These are phyloP conservation scores for Terana coerulea DNA, from an alignment of 768 basidiomycete species.

Conservation along the genomic window DNA sequence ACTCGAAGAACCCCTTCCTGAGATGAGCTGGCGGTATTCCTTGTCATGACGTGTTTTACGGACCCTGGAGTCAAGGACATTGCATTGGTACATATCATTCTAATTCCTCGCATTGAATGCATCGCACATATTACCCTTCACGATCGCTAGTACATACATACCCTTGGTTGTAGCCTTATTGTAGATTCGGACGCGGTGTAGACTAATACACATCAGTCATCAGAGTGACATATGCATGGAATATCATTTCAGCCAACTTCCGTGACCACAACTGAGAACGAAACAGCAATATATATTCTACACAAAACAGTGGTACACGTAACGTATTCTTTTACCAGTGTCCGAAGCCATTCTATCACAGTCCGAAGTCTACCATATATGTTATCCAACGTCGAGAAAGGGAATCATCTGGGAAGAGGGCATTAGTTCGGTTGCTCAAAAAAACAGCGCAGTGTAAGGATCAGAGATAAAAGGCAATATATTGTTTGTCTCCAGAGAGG, in stretches of 20 bases:
- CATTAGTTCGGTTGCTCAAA: background rate
- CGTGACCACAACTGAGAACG: too few species aligned
- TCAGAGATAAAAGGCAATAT: constrained; percentile 50
- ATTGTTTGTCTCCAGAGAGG: constrained; percentile 46
- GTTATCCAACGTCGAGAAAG: background rate
- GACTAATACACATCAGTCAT: background rate
- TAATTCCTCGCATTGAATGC: background rate
- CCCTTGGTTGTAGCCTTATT: background rate
- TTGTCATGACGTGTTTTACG: background rate
- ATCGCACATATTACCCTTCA: constrained; percentile 1
- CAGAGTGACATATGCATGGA: too few species aligned
- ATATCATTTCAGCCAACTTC: too few species aligned
- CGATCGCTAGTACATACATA: background rate
- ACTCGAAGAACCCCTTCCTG: constrained; percentile 50
- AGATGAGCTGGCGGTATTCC: constrained; percentile 25
- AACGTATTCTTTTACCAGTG: background rate
- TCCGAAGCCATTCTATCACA: background rate
- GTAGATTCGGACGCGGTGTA: background rate
- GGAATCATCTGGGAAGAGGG: background rate
- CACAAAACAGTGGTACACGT: constrained; percentile 2
- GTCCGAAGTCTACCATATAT: background rate
- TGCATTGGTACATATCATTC: constrained; percentile 7
- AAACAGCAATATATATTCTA: constrained; percentile 3
- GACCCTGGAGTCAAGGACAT: background rate
- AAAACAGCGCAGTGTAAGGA: background rate